Percentiles rank a stretch among this genome's conserved stretches.
Conservation (phyloP, 1,139 yeast species). For the Blastobotrys indianensis region DNA sequence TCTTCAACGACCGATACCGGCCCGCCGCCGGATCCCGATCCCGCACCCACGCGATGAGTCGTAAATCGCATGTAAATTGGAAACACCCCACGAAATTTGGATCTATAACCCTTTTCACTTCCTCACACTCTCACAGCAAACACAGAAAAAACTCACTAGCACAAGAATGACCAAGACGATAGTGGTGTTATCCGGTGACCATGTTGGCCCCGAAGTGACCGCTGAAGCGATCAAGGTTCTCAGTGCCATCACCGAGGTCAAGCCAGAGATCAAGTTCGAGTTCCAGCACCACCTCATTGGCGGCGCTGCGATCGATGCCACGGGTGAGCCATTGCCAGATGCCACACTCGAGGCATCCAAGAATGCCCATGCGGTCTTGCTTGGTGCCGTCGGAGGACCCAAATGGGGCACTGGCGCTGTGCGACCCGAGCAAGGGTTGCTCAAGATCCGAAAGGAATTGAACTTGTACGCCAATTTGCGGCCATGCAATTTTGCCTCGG, state of each 20-base stretch:
- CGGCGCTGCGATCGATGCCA: slow-evolving; percentile 97
- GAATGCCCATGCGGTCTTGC: slow-evolving; percentile 81
- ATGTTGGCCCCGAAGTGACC: slow-evolving; percentile 87
- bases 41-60: background rate
- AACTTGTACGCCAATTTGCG: slow-evolving; percentile 91
- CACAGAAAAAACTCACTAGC: background rate
- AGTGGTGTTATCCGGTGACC: slow-evolving; percentile 93
- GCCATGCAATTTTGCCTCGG: slow-evolving; percentile 94
- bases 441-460: slow-evolving; percentile 89
- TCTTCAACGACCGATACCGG: background rate
- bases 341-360: slow-evolving; percentile 81
- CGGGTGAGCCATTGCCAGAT: slow-evolving; percentile 89
- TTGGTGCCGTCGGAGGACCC: slow-evolving; percentile 99
- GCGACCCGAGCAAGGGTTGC: slow-evolving; percentile 95
- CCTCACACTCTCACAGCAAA: background rate
- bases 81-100: background rate
- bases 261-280: slow-evolving; percentile 60
- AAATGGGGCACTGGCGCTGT: slow-evolving; percentile 93
- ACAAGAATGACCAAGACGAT: slow-evolving; percentile 47
- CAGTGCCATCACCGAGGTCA: slow-evolving; percentile 61
- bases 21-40: background rate
- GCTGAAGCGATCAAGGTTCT: slow-evolving; percentile 89
- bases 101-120: background rate
- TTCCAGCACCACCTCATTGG: slow-evolving; percentile 85
- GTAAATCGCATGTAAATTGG: background rate